Conservation (phyloP, 2,329 filamentous ascomycete genomes). For the Metarhizium rileyi region DNA sequence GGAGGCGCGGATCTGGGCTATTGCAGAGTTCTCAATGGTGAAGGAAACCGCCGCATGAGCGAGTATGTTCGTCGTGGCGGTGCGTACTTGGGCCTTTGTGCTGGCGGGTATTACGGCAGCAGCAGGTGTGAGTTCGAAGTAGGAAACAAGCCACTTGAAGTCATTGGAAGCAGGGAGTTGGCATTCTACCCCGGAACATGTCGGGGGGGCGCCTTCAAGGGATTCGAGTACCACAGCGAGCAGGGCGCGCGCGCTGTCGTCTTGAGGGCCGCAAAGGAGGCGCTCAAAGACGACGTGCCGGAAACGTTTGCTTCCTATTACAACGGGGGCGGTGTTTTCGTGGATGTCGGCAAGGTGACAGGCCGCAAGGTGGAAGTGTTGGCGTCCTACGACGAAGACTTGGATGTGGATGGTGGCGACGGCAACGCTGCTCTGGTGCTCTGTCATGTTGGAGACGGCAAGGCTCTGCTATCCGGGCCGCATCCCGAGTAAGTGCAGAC, state of each 20-base stretch:
- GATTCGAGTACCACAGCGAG: conserved; percentile 87
- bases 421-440: conserved; percentile 68
- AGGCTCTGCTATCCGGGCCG: conserved; percentile 70
- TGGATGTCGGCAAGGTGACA: conserved; percentile 57
- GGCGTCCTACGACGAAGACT: conserved; percentile 64
- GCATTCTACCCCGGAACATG: conserved; percentile 82
- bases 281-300: conserved; percentile 46
- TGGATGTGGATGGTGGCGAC: conserved; percentile 67
- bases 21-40: conserved; percentile 76
- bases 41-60: conserved; percentile 73
- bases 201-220: conserved; percentile 75
- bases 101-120: conserved; percentile 85
- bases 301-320: conserved; percentile 70
- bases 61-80: conserved; percentile 83
- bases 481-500: conserved; percentile 66
- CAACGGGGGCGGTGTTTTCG: conserved; percentile 91
- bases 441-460: conserved; percentile 72
- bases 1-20: conserved; percentile 93
- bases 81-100: conserved; percentile 82
- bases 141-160: conserved; percentile 66
- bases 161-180: conserved; percentile 76
- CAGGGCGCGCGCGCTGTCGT: conserved; percentile 65
- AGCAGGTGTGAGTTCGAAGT: conserved; percentile 84
- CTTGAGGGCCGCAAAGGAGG: conserved; percentile 52
- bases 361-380: conserved; percentile 66